These are phyloP conservation scores for Acorus gramineus DNA, from an alignment of 106 monocot species.

Conservation along the genomic window DNA sequence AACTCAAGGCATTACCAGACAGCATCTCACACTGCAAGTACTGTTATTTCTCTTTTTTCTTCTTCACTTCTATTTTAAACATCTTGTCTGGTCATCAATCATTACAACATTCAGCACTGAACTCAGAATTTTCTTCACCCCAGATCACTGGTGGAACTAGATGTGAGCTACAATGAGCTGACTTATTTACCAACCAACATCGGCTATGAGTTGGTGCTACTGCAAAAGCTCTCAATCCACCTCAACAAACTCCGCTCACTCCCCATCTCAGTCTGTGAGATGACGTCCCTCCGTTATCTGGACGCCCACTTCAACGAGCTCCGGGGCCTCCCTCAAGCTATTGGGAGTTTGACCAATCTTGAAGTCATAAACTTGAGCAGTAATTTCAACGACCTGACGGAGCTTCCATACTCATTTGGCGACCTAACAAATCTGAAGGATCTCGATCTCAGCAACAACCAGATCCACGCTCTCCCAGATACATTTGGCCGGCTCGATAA, in stretches of 20 bases:
- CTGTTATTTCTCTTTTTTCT: no score
- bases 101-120: no score
- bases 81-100: no score
- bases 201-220: constrained; percentile 54
- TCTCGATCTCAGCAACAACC: constrained; percentile 90
- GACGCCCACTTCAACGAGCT: constrained; percentile 94
- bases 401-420: constrained; percentile 66
- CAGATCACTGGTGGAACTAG: constrained; percentile 84
- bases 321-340: constrained; percentile 47
- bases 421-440: constrained; percentile 62
- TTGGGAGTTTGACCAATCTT: constrained; percentile 68
- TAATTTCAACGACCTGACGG: constrained; percentile 76
- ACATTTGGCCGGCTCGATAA: constrained; percentile 62
- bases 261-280: constrained; percentile 69
- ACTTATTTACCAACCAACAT: constrained; percentile 80
- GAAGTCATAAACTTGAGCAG: constrained; percentile 67
- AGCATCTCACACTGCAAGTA: no score
- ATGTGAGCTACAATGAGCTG: constrained; percentile 79
- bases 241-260: constrained; percentile 89
- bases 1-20: no score
- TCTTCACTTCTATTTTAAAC: no score
- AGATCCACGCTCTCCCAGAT: constrained; percentile 71
- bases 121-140: background rate
- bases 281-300: constrained; percentile 48
- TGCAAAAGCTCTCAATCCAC: constrained; percentile 54